Evolutionary conservation across 192 early-diverging fungal species (phyloP).

Genomic region (Paraglomus brasilianum): DNA sequence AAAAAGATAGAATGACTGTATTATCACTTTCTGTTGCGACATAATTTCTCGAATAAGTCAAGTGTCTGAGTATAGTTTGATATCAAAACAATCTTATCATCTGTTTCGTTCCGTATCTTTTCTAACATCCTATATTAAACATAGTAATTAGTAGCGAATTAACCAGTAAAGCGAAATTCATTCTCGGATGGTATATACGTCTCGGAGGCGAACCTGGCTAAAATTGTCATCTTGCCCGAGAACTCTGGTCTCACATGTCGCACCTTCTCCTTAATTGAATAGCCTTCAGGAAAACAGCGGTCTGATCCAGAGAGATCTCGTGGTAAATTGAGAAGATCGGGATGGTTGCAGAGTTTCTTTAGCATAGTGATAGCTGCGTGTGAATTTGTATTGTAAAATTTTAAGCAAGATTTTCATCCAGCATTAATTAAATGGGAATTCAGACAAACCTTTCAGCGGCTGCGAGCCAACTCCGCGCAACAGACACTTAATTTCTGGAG

Average conservation of each 20-base stretch:
- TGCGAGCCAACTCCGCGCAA: constrained; percentile 74
- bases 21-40: constrained; percentile 65
- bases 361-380: constrained; percentile 77
- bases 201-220: constrained; percentile 51
- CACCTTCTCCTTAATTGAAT: constrained; percentile 42
- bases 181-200: too few relatives aligned
- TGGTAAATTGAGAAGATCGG: constrained; percentile 76
- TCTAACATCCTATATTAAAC: constrained; percentile 58
- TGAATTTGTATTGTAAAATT: not conserved
- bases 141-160: not conserved
- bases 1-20: not conserved
- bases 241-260: constrained; percentile 54
- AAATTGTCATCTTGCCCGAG: constrained; percentile 89
- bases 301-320: constrained; percentile 60
- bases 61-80: constrained; percentile 99
- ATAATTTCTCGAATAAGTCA: constrained; percentile 91
- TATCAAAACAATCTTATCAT: constrained; percentile 97
- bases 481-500: constrained; percentile 68
- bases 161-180: not conserved
- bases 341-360: constrained; percentile 98
- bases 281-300: constrained; percentile 52
- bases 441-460: constrained; percentile 60
- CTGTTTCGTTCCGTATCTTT: constrained; percentile 65
- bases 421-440: not conserved
- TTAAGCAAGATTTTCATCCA: not conserved